Conservation (phyloP, 768 basidiomycete genomes). For the Clitopilus hobsonii region DNA sequence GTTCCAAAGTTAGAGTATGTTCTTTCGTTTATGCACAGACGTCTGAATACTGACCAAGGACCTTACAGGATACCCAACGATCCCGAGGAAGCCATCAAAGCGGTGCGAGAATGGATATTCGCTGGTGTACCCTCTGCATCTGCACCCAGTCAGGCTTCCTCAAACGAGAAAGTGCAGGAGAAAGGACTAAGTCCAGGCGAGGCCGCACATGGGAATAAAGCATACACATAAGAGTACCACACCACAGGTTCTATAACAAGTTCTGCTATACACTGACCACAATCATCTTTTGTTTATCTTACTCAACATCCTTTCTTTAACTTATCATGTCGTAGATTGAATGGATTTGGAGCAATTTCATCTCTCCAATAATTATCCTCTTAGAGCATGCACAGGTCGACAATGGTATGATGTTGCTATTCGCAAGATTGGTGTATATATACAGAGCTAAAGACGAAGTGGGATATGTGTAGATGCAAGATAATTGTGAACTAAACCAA, state of each 20-base stretch:
- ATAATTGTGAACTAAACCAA: not conserved
- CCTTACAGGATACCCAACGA: slow-evolving; percentile 62
- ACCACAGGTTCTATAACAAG: not conserved
- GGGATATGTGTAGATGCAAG: not conserved
- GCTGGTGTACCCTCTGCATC: not conserved
- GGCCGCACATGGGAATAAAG: not conserved
- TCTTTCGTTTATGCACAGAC: not conserved
- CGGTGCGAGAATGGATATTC: slow-evolving; percentile 81
- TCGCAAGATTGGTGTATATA: not conserved
- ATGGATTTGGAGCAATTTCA: slow-evolving; percentile 22
- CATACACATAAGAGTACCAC: not conserved
- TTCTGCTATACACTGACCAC: not conserved
- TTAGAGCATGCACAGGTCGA: too few relatives aligned
- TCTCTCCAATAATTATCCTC: slow-evolving; percentile 12
- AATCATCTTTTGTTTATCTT: not conserved
- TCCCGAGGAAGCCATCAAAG: slow-evolving; percentile 57
- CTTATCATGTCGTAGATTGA: slow-evolving; percentile 17
- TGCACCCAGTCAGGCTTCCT: too few relatives aligned
- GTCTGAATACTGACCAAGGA: slow-evolving; percentile 4
- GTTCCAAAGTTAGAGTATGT: slow-evolving; percentile 72
- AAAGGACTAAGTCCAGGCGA: not conserved
- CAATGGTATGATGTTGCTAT: not conserved
- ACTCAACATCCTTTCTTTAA: not conserved
- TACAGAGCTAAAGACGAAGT: not conserved
- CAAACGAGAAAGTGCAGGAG: too few relatives aligned